These are phyloP conservation scores for Salvia miltiorrhiza DNA, from an alignment of 257 asterid species.

Conservation along the genomic window DNA sequence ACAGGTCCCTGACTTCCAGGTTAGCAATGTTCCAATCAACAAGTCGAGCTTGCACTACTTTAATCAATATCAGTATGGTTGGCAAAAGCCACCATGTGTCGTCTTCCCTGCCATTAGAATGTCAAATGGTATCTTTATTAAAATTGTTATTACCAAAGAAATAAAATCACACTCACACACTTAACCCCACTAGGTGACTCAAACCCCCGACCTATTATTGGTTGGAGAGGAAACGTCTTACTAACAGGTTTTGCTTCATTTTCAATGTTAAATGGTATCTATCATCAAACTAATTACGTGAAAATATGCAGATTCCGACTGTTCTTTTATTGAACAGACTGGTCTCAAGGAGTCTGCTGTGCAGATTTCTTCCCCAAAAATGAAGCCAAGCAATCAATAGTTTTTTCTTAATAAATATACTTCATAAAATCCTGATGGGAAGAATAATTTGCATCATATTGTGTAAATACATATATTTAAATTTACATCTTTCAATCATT, in stretches of 20 bases:
- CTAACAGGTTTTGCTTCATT: too few relatives aligned
- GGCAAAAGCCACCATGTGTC: slow-evolving; percentile 93
- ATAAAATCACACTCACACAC: too few relatives aligned
- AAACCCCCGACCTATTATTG: too few relatives aligned
- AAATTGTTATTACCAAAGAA: too few relatives aligned
- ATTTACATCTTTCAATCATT: neutral
- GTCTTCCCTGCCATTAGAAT: slow-evolving; percentile 63
- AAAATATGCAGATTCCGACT: neutral
- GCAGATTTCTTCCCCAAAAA: neutral
- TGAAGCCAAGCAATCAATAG: neutral
- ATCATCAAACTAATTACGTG: neutral
- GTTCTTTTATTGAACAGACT: neutral
- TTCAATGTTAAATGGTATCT: neutral
- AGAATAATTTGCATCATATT: neutral
- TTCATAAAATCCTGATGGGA: too few relatives aligned
- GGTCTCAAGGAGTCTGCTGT: neutral
- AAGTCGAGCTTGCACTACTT: slow-evolving; percentile 80
- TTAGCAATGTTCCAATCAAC: slow-evolving; percentile 93
- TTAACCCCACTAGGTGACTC: too few relatives aligned
- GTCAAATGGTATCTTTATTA: too few relatives aligned
- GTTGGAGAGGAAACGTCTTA: too few relatives aligned
- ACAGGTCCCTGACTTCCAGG: slow-evolving; percentile 75
- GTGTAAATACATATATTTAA: neutral
- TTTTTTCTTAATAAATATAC: too few relatives aligned
- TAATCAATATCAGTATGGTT: slow-evolving; percentile 61